A percentile compares a stretch with the other conserved stretches of the same genome.
Evolutionary conservation across 768 basidiomycete species (phyloP).

Genomic region (Hydnomerulius pinastri): DNA sequence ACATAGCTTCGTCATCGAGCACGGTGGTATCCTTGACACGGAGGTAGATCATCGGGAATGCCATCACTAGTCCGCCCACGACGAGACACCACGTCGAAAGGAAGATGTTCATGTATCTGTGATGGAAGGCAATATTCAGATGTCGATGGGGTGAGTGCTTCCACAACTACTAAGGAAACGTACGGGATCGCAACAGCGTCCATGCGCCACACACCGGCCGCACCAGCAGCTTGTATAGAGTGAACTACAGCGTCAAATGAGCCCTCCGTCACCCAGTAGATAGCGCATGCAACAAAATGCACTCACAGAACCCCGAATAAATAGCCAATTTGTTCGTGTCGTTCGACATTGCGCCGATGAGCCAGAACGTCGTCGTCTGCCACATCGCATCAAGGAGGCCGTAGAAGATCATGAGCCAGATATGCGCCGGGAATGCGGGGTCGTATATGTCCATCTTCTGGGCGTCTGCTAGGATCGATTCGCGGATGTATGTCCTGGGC

Average conservation of each 20-base stretch:
- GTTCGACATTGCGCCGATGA: conserved; percentile 84
- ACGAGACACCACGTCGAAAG: conserved; percentile 71
- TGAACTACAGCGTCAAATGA: conserved; percentile 47
- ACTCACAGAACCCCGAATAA: conserved; percentile 76
- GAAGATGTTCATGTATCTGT: conserved; percentile 67
- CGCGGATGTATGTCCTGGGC: conserved; percentile 56
- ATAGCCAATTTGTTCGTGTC: conserved; percentile 76
- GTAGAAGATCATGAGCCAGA: conserved; percentile 67
- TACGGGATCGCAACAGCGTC: conserved; percentile 68
- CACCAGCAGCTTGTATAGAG: conserved; percentile 75
- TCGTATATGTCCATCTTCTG: conserved; percentile 57
- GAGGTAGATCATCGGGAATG: conserved; percentile 71
- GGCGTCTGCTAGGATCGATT: conserved; percentile 41
- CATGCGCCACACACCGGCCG: conserved; percentile 68
- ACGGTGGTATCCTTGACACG: conserved; percentile 63
- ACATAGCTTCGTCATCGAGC: conserved; percentile 57
- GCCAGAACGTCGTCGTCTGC: conserved; percentile 79
- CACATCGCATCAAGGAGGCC: conserved; percentile 79
- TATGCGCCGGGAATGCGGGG: conserved; percentile 26
- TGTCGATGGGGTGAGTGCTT: too few relatives aligned
- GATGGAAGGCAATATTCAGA: not conserved
- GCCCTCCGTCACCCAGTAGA: not conserved
- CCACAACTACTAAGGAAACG: too few relatives aligned
- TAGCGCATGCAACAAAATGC: not conserved
- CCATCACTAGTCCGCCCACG: conserved; percentile 59